Evolutionary conservation across 202 grass and related monocot genomes (phyloP), one percentile per base, ranked within the genome.

Genomic region (Setaria viridis): DNA sequence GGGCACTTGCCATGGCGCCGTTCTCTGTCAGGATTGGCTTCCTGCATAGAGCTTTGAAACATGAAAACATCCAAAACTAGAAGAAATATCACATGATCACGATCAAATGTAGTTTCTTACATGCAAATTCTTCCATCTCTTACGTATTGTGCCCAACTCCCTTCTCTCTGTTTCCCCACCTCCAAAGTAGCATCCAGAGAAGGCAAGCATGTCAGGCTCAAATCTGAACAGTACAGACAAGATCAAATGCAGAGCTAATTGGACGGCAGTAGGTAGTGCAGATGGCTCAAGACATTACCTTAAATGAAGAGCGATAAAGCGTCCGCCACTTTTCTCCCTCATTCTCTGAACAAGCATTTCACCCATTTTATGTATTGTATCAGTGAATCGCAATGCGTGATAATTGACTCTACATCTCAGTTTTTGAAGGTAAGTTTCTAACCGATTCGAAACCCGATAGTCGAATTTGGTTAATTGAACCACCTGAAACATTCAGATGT

Each of bases 101-200:
- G n/a, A 25, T 25, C 19, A 12, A 70, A 25, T 25, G 67, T 21
- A 47, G 11, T 29, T 70, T 77, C 65, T 81, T 93, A 90, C 91
- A 85, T 85, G 87, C 72, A 93, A 85, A 17, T 76, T 82, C 84
- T 85, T 87, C 87, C 91, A 90, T 35, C 91, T 85, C 33, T 93
- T 93, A n/a, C 91, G 87, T 51, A 93, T 85, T 17, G 70, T 71
- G 33, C 80, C 85, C 13, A 93, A 48, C 72, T 93, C 87, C 35
- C 54, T 85, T 59, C 77, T 93, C 64, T 93, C 91, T 29, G 73
- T 90, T 11, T 93, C 87, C 78, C 91, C 91, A 81, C 91, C 91
- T 78, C 91, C 91, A 20, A 85, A 93, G 65, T 93, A 93, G 73
- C 91, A 93, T 45, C 91, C 67, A 4, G 67, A 70, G 67, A 70